Conservation (phyloP, 345 rosid species). For the Citrus inodora region DNA sequence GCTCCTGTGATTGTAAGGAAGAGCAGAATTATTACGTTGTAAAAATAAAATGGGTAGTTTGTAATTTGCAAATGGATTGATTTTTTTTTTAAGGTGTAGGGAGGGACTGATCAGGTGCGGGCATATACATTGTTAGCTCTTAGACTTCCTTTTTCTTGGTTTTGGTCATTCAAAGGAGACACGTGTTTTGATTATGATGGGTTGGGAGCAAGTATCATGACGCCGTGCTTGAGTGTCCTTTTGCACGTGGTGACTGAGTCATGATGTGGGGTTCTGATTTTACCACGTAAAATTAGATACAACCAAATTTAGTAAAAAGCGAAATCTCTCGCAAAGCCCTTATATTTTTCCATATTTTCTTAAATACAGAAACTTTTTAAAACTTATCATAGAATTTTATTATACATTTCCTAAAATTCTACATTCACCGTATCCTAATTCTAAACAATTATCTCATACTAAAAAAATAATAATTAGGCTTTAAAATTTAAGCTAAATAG, state of each 20-base stretch:
- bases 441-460: no score
- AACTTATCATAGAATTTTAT: no score
- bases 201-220: neutral
- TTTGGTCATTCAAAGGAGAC: no score
- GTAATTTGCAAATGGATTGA: neutral
- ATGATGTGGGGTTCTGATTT: neutral
- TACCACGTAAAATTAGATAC: neutral
- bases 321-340: neutral
- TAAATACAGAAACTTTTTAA: neutral
- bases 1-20: neutral
- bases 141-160: no score
- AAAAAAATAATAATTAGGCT: no score
- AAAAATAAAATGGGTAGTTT: neutral
- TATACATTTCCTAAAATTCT: no score
- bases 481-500: neutral
- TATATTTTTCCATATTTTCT: neutral
- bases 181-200: neutral
- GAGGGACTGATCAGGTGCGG: neutral
- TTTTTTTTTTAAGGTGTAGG: neutral
- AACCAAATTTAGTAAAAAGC: no score
- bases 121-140: no score
- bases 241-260: neutral
- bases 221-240: no score
- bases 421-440: no score
- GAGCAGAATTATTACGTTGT: neutral